Evolutionary conservation across 2,329 filamentous ascomycete species (phyloP), one percentile per base, ranked within the genome.

Genomic region (Plenodomus tracheiphilus): DNA sequence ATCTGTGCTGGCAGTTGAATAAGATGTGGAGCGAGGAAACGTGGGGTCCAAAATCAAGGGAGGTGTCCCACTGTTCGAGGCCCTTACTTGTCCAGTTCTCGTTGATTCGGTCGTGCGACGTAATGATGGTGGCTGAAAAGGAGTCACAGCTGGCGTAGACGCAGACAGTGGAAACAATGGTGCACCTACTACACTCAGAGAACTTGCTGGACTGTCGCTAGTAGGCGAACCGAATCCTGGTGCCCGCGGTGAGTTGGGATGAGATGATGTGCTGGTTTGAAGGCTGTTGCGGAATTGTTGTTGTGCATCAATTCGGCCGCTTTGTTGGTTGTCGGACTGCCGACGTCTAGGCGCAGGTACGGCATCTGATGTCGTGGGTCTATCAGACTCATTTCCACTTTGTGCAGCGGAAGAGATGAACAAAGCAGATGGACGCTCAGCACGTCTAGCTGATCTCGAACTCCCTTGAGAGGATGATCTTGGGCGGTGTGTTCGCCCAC

Each of bases 331-430:
- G 41, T 71, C 72, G 21, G 74, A 76, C 41, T 70, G 59, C 35
- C 74, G 67, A 19, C 73, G 61, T 41, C 66, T 65, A 36, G 69
- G 52, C 51, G 51, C 62, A 43, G 45, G 39, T 19, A 49, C 47
- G n/a, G 18, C 43, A 9, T 54, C 58, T 6, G 66, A 65, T 2
- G 65, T 65, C 19, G 62, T 55, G 8, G 71, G 68, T 9, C 68
- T 58, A 16, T 72, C 65, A 16, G 71, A 71, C 62, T 91, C 87
- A 2, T 82, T 80, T 18, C 81, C 77, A 11, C 82, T 80, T 36
- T 80, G 79, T 43, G 78, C 61, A 10, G 45, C 47, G 13, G 68
- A 64, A n/a, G 63, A 49, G n/a, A 60, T 53, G 5, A 54, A 45
- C 11, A 65, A 48, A 34, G 61, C 52, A 36, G 58, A 41, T 37